phyloP scores from a whole-genome alignment of 2,329 filamentous ascomycete species.

The Aureobasidium vineae region DNA sequence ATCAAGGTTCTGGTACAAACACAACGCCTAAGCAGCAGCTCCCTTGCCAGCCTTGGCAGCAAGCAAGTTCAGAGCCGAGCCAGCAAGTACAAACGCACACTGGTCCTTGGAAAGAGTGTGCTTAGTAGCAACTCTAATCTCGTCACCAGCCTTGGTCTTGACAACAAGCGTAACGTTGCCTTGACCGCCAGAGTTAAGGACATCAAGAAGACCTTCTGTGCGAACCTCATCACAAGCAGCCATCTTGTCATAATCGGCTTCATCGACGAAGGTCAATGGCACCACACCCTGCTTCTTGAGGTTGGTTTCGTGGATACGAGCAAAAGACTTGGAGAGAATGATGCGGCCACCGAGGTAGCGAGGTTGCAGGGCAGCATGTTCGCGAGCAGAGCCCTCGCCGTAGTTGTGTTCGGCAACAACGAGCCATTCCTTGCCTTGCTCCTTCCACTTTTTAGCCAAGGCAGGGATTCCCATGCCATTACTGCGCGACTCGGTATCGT shows the following conservation, averaged over 20 bases:
- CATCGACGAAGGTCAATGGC: slow-evolving; percentile 84
- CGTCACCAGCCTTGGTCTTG: slow-evolving; percentile 56
- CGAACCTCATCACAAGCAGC: slow-evolving; percentile 77
- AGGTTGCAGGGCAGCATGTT: slow-evolving; percentile 87
- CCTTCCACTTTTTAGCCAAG: slow-evolving; percentile 80
- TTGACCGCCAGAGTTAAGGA: slow-evolving; percentile 72
- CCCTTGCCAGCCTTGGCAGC: slow-evolving; percentile 55
- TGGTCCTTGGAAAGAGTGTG: slow-evolving; percentile 90
- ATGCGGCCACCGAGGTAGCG: slow-evolving; percentile 84
- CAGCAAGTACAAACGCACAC: slow-evolving; percentile 86
- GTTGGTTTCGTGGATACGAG: slow-evolving; percentile 92
- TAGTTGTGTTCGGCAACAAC: slow-evolving; percentile 98
- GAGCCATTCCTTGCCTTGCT: slow-evolving; percentile 74
- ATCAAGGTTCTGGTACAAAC: not conserved
- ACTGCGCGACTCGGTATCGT: slow-evolving; percentile 59
- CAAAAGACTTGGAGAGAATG: slow-evolving; percentile 83
- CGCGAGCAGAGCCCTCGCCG: slow-evolving; percentile 83
- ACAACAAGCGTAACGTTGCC: slow-evolving; percentile 68
- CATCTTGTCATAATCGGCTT: slow-evolving; percentile 82
- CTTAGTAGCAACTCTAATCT: slow-evolving; percentile 70
- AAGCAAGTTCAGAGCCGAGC: slow-evolving; percentile 88
- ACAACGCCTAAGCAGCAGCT: not conserved
- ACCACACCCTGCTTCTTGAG: slow-evolving; percentile 97
- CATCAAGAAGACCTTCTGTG: slow-evolving; percentile 80
- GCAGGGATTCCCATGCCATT: slow-evolving; percentile 69